A percentile compares a stretch with the other conserved stretches of the same genome.
Evolutionary conservation across 257 asterid species (phyloP).

Genomic region (Sherardia arvensis): DNA sequence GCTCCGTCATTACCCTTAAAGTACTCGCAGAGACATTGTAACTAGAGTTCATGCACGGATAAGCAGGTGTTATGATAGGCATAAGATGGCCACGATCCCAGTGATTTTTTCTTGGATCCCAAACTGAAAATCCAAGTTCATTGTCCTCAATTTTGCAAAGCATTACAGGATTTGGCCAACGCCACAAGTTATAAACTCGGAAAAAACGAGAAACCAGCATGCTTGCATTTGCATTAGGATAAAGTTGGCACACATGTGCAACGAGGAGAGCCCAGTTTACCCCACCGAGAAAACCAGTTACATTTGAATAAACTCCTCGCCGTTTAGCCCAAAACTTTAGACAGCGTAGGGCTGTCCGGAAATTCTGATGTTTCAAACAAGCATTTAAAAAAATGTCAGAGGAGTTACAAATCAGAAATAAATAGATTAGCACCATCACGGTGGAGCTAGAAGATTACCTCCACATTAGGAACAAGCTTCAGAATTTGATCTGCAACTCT

Average conservation of each 20-base stretch:
- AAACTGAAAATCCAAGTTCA: conserved; percentile 75
- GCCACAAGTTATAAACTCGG: conserved; percentile 84
- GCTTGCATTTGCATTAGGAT: conserved; percentile 89
- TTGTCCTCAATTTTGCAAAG: conserved; percentile 83
- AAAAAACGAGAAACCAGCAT: conserved; percentile 93
- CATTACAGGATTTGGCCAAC: conserved; percentile 98
- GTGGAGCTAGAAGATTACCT: conserved; percentile 33
- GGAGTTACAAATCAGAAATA: not conserved
- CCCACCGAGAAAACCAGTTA: conserved; percentile 97
- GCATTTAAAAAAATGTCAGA: not conserved
- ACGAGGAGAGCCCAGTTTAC: conserved; percentile 97
- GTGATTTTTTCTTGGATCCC: conserved; percentile 93
- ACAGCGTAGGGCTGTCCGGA: conserved; percentile 71
- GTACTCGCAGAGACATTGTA: conserved; percentile 94
- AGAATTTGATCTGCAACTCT: conserved; percentile 95
- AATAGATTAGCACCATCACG: not conserved
- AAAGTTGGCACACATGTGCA: conserved; percentile 86
- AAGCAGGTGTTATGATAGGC: conserved; percentile 98
- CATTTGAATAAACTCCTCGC: conserved; percentile 95
- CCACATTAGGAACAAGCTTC: conserved; percentile 75
- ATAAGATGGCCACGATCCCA: conserved; percentile 82
- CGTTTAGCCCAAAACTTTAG: conserved; percentile 88
- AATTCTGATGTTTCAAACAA: conserved; percentile 35
- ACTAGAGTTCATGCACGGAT: conserved; percentile 99
- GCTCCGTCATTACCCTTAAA: conserved; percentile 83